Conservation (phyloP, 1,139 yeast genomes). For the Taphrina wiesneri region DNA sequence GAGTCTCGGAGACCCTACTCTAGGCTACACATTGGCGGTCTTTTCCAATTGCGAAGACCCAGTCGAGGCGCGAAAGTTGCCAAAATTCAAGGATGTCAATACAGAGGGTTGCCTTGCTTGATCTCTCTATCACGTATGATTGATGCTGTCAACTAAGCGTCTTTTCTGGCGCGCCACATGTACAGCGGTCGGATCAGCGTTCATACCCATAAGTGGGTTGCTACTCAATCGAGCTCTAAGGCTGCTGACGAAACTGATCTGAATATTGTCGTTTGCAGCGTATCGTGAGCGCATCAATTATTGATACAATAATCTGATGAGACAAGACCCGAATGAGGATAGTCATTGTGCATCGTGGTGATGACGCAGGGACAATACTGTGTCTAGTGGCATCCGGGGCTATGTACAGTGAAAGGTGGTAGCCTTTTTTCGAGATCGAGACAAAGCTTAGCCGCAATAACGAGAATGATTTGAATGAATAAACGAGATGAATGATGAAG, state of each 20-base stretch:
- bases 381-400: too few species aligned
- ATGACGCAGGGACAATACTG: too few species aligned
- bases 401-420: too few species aligned
- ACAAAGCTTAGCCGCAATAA: too few species aligned
- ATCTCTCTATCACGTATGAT: not conserved
- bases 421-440: too few species aligned
- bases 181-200: not conserved
- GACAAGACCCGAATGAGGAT: too few species aligned
- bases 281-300: too few species aligned
- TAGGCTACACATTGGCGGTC: conserved; percentile 9
- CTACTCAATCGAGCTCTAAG: not conserved
- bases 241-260: not conserved
- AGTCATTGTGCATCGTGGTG: too few species aligned
- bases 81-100: not conserved
- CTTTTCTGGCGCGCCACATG: not conserved
- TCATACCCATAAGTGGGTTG: too few species aligned
- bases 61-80: not conserved
- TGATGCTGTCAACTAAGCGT: not conserved
- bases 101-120: conserved; percentile 4
- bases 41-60: not conserved
- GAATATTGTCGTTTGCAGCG: too few species aligned
- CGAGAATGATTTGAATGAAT: too few species aligned
- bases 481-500: not conserved
- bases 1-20: not conserved
- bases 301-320: too few species aligned